These are phyloP conservation scores for Chenopodium suecicum DNA, from an alignment of 148 eudicot species.

Conservation along the genomic window DNA sequence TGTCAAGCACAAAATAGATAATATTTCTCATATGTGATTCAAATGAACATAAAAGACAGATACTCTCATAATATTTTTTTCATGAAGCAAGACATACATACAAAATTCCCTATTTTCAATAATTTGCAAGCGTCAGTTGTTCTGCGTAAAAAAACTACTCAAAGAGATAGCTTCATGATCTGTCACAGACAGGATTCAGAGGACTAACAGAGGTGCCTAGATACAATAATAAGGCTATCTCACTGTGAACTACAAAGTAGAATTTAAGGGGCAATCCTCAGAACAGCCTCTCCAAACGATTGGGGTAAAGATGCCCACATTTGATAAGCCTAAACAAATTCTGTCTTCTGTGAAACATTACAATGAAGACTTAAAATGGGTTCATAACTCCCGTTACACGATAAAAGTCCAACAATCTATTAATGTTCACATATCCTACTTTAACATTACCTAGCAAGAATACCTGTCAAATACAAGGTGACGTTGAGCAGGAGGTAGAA, in stretches of 20 bases:
- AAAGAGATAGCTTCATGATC: background rate
- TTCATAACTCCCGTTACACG: background rate
- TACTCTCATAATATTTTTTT: background rate
- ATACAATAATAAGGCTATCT: background rate
- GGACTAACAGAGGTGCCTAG: background rate
- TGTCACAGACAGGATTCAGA: background rate
- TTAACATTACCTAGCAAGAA: background rate
- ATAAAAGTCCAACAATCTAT: slow-evolving; percentile 6
- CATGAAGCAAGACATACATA: background rate
- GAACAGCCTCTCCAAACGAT: background rate
- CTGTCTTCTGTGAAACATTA: background rate
- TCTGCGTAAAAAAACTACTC: background rate
- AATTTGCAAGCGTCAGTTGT: background rate
- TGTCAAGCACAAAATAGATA: background rate
- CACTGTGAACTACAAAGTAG: background rate
- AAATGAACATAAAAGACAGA: background rate
- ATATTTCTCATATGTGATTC: background rate
- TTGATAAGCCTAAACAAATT: background rate
- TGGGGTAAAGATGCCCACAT: background rate
- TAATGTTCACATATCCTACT: background rate
- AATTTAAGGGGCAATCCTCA: background rate
- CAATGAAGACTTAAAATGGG: background rate
- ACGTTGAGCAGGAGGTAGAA: slow-evolving; percentile 72
- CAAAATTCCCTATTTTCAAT: slow-evolving; percentile 8
- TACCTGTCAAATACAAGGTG: slow-evolving; percentile 94